These are phyloP conservation scores for Tarenaya hassleriana DNA, from an alignment of 345 rosid species.

Conservation along the genomic window DNA sequence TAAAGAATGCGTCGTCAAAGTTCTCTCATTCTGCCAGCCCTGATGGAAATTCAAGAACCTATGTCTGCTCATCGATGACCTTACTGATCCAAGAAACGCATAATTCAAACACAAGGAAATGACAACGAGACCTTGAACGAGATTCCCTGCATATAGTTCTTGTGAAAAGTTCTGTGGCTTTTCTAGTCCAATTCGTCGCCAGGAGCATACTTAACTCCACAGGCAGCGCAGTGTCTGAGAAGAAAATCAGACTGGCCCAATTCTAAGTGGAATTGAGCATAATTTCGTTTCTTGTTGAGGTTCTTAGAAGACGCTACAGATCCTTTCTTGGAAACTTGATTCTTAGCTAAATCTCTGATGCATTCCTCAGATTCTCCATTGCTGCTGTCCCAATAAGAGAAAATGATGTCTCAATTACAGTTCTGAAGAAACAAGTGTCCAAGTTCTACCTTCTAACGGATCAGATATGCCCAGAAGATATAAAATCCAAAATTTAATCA, in stretches of 20 bases:
- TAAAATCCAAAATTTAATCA: not conserved
- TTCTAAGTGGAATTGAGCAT: constrained; percentile 74
- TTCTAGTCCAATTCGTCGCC: constrained; percentile 77
- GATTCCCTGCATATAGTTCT: constrained; percentile 54
- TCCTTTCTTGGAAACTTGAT: constrained; percentile 21
- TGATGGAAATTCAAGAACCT: constrained; percentile 22
- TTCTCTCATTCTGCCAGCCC: constrained; percentile 69
- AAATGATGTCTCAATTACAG: not conserved
- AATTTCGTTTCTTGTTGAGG: constrained; percentile 67
- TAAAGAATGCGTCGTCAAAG: constrained; percentile 27
- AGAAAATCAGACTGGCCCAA: constrained; percentile 87
- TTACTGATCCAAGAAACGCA: not conserved
- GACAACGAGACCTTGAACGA: constrained; percentile 54
- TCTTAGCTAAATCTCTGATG: not conserved
- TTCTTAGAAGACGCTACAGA: constrained; percentile 20
- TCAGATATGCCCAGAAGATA: too few species aligned
- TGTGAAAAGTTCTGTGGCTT: constrained; percentile 57
- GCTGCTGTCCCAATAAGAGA: constrained; percentile 12
- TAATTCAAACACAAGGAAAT: not conserved
- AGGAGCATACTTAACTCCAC: constrained; percentile 61
- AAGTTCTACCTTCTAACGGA: too few species aligned
- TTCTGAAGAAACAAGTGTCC: too few species aligned
- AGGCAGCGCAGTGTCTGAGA: constrained; percentile 46
- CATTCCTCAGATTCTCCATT: constrained; percentile 20
- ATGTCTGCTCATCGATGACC: not conserved